phyloP scores from a whole-genome alignment of 495 filamentous ascomycete genomes.

The Evernia prunastri region DNA sequence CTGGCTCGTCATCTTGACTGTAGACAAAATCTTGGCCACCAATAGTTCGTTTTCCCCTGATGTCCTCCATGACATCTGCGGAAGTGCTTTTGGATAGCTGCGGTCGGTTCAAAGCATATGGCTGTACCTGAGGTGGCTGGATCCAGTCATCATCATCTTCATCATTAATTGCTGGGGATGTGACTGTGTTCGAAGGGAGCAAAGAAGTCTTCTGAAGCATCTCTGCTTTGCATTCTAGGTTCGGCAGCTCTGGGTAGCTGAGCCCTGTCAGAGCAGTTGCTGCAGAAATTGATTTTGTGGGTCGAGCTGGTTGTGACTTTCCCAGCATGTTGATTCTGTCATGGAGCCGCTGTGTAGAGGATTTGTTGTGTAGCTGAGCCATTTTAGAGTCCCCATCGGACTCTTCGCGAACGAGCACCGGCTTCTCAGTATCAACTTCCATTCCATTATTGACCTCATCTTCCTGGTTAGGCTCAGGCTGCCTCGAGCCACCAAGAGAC shows the following conservation, averaged over 20 bases:
- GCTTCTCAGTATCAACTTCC: slow-evolving; percentile 34
- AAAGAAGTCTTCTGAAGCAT: slow-evolving; percentile 22
- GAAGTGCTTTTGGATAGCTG: slow-evolving; percentile 51
- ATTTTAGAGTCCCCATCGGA: slow-evolving; percentile 37
- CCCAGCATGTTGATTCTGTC: slow-evolving; percentile 93
- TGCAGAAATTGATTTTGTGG: slow-evolving; percentile 64
- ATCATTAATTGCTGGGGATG: slow-evolving; percentile 26
- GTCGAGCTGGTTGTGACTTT: slow-evolving; percentile 62
- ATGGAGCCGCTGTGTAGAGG: slow-evolving; percentile 81
- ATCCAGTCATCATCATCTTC: slow-evolving; percentile 84
- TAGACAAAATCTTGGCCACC: slow-evolving; percentile 36
- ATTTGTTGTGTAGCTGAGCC: slow-evolving; percentile 68
- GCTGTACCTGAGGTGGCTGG: slow-evolving; percentile 47
- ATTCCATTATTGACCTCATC: slow-evolving; percentile 46
- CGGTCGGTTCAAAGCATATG: slow-evolving; percentile 33
- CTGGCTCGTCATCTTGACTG: slow-evolving; percentile 9
- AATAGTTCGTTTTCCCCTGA: slow-evolving; percentile 40
- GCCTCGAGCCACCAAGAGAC: slow-evolving; percentile 40
- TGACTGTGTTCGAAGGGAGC: slow-evolving; percentile 25
- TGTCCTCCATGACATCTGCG: slow-evolving; percentile 53
- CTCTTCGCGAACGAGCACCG: slow-evolving; percentile 26
- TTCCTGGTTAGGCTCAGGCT: slow-evolving; percentile 36
- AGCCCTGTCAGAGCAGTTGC: slow-evolving; percentile 38
- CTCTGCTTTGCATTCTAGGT: slow-evolving; percentile 35
- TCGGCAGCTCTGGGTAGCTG: slow-evolving; percentile 51